A percentile compares a stretch with the other conserved stretches of the same genome.
Evolutionary conservation across 768 basidiomycete species (phyloP).

Genomic region (Hemileccinum rubropunctum): DNA sequence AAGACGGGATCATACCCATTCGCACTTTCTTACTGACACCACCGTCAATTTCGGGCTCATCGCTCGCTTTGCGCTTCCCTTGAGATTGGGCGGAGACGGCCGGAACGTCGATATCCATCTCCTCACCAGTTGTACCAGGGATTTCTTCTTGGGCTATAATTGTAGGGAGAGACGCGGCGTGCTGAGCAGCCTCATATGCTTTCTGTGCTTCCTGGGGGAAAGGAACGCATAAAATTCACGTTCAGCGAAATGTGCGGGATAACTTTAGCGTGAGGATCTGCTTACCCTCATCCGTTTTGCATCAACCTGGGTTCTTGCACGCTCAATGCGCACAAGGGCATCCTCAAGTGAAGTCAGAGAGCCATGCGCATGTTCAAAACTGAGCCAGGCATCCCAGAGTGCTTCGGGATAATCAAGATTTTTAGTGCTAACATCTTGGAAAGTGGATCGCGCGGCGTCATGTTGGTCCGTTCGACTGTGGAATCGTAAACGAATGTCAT

Average conservation of each 20-base stretch:
- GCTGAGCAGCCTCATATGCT: slow-evolving; percentile 50
- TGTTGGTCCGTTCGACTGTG: slow-evolving; percentile 51
- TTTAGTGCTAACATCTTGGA: slow-evolving; percentile 62
- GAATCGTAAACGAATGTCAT: background rate
- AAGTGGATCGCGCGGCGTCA: slow-evolving; percentile 63
- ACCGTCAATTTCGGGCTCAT: slow-evolving; percentile 36
- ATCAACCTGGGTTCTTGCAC: slow-evolving; percentile 62
- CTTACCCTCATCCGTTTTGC: slow-evolving; percentile 60
- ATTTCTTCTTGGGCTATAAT: background rate
- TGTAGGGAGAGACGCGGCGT: slow-evolving; percentile 26
- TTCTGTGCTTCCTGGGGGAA: slow-evolving; percentile 59
- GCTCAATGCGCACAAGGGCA: slow-evolving; percentile 61
- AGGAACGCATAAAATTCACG: background rate
- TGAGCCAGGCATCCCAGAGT: slow-evolving; percentile 85
- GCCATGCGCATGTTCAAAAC: slow-evolving; percentile 87
- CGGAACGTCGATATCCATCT: slow-evolving; percentile 44
- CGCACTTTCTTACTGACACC: slow-evolving; percentile 61
- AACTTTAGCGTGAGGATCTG: background rate
- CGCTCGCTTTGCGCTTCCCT: slow-evolving; percentile 65
- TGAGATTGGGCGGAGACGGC: slow-evolving; percentile 37
- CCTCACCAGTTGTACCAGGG: slow-evolving; percentile 5
- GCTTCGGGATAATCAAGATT: slow-evolving; percentile 95
- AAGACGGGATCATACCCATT: slow-evolving; percentile 44
- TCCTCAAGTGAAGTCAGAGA: slow-evolving; percentile 62
- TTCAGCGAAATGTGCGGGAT: background rate